These are phyloP conservation scores for Kitagawia praeruptora DNA, from an alignment of 129 eudicot species.

Conservation along the genomic window DNA sequence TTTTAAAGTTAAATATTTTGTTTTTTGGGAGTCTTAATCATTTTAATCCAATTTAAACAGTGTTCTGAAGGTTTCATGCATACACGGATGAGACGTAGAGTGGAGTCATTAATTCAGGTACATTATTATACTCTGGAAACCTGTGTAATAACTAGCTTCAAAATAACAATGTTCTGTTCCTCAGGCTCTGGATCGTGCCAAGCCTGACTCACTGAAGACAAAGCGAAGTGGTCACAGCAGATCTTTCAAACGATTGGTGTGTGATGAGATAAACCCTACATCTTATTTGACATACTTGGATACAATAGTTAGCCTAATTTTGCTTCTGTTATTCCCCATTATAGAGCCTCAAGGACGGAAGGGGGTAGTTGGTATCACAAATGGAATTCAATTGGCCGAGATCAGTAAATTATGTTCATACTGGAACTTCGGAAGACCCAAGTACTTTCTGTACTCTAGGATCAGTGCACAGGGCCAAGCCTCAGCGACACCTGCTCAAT, in stretches of 20 bases:
- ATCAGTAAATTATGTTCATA: background rate
- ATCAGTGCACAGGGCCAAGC: background rate
- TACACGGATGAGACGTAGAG: slow-evolving; percentile 95
- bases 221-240: slow-evolving; percentile 9
- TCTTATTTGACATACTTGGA: background rate
- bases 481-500: background rate
- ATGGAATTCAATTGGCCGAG: background rate
- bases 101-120: slow-evolving; percentile 91
- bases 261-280: background rate
- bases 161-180: background rate
- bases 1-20: background rate
- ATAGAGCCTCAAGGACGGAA: slow-evolving; percentile 10
- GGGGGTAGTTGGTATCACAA: slow-evolving; percentile 1
- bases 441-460: background rate
- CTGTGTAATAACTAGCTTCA: background rate
- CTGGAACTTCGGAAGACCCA: background rate
- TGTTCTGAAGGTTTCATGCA: slow-evolving; percentile 99
- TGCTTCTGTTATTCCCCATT: background rate
- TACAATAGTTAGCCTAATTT: slow-evolving; percentile 2
- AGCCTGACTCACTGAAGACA: slow-evolving; percentile 2
- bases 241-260: slow-evolving; percentile 17
- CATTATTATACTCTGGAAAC: background rate
- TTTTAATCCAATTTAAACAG: slow-evolving; percentile 35
- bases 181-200: slow-evolving; percentile 17
- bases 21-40: background rate